Evolutionary conservation across 2,329 filamentous ascomycete species (phyloP).

Genomic region (Botryotinia calthae): DNA sequence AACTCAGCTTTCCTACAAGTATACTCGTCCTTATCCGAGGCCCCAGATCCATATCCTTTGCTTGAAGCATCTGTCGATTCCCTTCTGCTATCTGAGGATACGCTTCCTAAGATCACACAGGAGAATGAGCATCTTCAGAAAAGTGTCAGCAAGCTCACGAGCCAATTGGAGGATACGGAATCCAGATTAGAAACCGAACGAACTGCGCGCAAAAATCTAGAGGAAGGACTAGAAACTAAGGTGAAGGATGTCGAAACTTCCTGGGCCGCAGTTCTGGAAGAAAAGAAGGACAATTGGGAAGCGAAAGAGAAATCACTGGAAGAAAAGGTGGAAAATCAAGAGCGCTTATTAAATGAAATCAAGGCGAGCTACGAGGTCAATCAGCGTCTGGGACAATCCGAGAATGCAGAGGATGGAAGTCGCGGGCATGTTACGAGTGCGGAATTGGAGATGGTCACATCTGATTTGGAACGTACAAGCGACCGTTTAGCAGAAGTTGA

Average conservation of each 20-base stretch:
- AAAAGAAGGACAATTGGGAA: constrained; percentile 96
- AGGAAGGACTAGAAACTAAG: constrained; percentile 72
- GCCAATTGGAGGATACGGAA: constrained; percentile 81
- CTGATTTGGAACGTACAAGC: constrained; percentile 87
- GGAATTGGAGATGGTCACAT: constrained; percentile 89
- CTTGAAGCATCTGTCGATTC: constrained; percentile 96
- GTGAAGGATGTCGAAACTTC: constrained; percentile 88
- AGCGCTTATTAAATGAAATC: constrained; percentile 85
- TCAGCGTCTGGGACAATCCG: constrained; percentile 76
- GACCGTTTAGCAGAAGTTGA: constrained; percentile 85
- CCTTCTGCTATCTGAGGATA: constrained; percentile 87
- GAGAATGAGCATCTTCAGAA: constrained; percentile 88
- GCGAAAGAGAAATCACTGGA: constrained; percentile 88
- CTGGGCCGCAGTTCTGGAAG: constrained; percentile 84
- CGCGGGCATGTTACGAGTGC: constrained; percentile 73
- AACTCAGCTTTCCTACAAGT: constrained; percentile 90
- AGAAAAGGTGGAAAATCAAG: constrained; percentile 92
- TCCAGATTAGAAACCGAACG: constrained; percentile 76
- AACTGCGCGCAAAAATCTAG: constrained; percentile 67
- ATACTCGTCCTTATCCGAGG: constrained; percentile 91
- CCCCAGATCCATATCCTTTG: constrained; percentile 91
- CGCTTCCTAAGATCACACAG: constrained; percentile 79
- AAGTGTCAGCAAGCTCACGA: constrained; percentile 70
- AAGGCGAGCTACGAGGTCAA: constrained; percentile 98
- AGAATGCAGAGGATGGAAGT: constrained; percentile 56